phyloP scores from a whole-genome alignment of 768 basidiomycete species.

The Coprinopsis cinerea region DNA sequence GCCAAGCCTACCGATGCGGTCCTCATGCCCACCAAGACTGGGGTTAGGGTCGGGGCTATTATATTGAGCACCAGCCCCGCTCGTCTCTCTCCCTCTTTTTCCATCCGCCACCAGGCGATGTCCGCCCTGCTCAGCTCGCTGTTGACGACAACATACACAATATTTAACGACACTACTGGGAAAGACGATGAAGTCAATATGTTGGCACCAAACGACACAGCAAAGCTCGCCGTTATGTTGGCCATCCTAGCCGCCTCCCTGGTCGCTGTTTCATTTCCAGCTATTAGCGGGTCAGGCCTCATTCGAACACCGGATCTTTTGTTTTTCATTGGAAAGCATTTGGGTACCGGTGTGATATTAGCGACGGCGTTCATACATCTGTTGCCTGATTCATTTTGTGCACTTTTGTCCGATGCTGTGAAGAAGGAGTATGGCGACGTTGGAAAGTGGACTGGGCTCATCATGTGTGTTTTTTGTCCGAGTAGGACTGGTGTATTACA shows the following conservation, averaged over 20 bases:
- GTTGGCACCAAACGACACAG: neutral
- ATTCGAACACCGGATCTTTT: slow-evolving; percentile 59
- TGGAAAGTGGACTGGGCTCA: slow-evolving; percentile 58
- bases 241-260: slow-evolving; percentile 58
- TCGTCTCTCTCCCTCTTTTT: neutral
- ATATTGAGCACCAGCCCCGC: too few species aligned
- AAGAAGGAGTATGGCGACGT: slow-evolving; percentile 40
- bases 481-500: neutral
- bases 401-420: slow-evolving; percentile 43
- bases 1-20: too few species aligned
- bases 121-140: neutral
- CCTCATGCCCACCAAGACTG: too few species aligned
- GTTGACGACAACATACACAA: neutral
- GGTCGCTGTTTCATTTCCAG: slow-evolving; percentile 70
- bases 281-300: slow-evolving; percentile 48
- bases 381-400: slow-evolving; percentile 32
- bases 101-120: neutral
- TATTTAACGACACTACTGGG: neutral
- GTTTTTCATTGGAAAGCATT: slow-evolving; percentile 86
- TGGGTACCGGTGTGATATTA: slow-evolving; percentile 78
- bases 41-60: too few species aligned
- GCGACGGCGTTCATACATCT: slow-evolving; percentile 82
- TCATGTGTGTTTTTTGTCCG: slow-evolving; percentile 49
- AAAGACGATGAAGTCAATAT: too few species aligned
- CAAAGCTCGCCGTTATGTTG: slow-evolving; percentile 31